These are phyloP conservation scores for Pyrus bretschneideri DNA, from an alignment of 306 rosid species.

Conservation along the genomic window DNA sequence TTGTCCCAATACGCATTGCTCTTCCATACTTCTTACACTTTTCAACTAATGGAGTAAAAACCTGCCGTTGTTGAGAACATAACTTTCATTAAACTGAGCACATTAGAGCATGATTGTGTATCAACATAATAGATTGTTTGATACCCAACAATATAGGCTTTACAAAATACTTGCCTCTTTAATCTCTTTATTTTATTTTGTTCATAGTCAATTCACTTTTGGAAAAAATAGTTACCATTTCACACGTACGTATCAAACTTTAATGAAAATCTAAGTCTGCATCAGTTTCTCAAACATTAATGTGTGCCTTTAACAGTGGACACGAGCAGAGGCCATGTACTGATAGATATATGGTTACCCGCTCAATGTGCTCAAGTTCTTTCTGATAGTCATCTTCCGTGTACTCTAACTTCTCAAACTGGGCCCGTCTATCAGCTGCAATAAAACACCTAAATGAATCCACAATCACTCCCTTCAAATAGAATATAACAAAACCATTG, in stretches of 20 bases:
- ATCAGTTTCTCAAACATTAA: neutral
- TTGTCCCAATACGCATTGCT: slow-evolving; percentile 99
- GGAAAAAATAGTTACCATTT: neutral
- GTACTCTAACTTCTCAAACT: slow-evolving; percentile 81
- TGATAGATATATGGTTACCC: slow-evolving; percentile 34
- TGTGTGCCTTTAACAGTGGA: neutral
- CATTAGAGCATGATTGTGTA: neutral
- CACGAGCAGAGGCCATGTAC: neutral
- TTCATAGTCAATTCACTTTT: neutral
- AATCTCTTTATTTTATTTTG: neutral
- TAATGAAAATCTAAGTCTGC: neutral
- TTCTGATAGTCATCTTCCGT: slow-evolving; percentile 87
- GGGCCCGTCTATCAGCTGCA: slow-evolving; percentile 98
- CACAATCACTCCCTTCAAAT: slow-evolving; percentile 8
- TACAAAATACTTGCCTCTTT: neutral
- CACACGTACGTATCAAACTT: neutral
- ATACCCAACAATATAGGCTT: neutral
- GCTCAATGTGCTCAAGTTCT: slow-evolving; percentile 97
- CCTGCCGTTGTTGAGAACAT: slow-evolving; percentile 32
- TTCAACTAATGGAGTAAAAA: slow-evolving; percentile 90
- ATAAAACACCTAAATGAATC: slow-evolving; percentile 23
- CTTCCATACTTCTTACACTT: slow-evolving; percentile 97
- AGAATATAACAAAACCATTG: neutral
- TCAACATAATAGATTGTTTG: neutral
- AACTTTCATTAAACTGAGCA: neutral